Evolutionary conservation across 2,329 filamentous ascomycete genomes (phyloP).

Genomic region (Aspergillus terreus): DNA sequence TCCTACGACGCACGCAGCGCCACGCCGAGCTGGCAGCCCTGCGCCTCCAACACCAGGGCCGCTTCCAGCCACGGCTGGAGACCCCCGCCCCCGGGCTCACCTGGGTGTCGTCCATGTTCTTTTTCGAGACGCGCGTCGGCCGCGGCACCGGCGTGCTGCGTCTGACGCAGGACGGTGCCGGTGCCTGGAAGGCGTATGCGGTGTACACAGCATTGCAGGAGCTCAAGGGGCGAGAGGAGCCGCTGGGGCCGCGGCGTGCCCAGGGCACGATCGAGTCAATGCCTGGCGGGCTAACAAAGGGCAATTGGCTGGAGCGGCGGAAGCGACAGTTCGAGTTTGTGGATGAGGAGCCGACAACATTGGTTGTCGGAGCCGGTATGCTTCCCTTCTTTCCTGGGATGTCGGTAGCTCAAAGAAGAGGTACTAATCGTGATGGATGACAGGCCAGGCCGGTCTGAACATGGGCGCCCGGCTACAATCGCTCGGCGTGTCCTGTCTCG

Average conservation of each 20-base stretch:
- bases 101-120: constrained; percentile 39
- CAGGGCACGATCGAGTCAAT: constrained; percentile 33
- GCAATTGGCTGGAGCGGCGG: constrained; percentile 37
- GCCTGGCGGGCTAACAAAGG: constrained; percentile 27
- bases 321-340: constrained; percentile 29
- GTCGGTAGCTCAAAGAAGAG: background rate
- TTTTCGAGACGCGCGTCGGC: constrained; percentile 36
- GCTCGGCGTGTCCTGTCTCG: constrained; percentile 37
- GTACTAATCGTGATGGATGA: background rate
- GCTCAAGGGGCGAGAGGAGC: constrained; percentile 33
- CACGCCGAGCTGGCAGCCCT: constrained; percentile 26
- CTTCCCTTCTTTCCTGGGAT: background rate
- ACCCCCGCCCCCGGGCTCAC: constrained; percentile 26
- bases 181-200: constrained; percentile 36
- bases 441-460: constrained; percentile 43
- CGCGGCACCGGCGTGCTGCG: constrained; percentile 35
- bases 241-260: constrained; percentile 27
- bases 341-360: constrained; percentile 35
- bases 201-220: constrained; percentile 38
- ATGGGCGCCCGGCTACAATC: constrained; percentile 40
- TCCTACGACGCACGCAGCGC: constrained; percentile 25
- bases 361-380: constrained; percentile 41
- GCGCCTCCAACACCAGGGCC: constrained; percentile 30
- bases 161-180: constrained; percentile 26
- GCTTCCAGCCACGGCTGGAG: constrained; percentile 27